Evolutionary conservation across 257 asterid genomes (phyloP).

Genomic region (Nicotiana tabacum): DNA sequence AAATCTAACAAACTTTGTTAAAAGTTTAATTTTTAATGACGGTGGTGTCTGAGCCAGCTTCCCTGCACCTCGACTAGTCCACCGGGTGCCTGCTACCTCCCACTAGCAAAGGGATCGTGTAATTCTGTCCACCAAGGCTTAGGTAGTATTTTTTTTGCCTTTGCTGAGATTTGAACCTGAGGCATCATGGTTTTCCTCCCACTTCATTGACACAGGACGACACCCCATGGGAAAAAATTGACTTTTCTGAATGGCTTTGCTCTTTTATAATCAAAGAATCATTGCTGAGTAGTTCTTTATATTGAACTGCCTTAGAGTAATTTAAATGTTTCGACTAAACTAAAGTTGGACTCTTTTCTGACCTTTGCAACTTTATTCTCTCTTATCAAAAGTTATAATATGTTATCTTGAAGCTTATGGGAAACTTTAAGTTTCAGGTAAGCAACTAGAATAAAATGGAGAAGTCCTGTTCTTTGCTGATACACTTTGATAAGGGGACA

Average conservation of each 20-base stretch:
- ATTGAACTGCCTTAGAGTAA: neutral
- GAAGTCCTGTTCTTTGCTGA: slow-evolving; percentile 75
- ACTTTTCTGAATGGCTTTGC: neutral
- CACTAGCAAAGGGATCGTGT: too few relatives aligned
- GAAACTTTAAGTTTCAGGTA: neutral
- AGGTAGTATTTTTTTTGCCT: too few relatives aligned
- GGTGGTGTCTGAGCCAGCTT: too few relatives aligned
- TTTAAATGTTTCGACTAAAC: neutral
- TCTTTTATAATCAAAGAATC: neutral
- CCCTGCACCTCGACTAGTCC: too few relatives aligned
- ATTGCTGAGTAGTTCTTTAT: neutral
- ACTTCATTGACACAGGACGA: too few relatives aligned
- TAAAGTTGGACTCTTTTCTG: neutral
- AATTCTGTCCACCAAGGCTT: too few relatives aligned
- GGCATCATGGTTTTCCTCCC: too few relatives aligned
- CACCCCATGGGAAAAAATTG: too few relatives aligned
- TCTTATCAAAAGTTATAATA: neutral
- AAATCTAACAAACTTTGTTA: neutral
- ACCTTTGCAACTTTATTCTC: neutral
- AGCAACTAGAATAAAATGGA: slow-evolving; percentile 52
- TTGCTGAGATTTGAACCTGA: too few relatives aligned
- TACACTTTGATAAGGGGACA: slow-evolving; percentile 84
- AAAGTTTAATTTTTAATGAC: neutral
- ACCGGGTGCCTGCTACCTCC: too few relatives aligned
- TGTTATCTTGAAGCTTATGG: neutral